These are phyloP conservation scores for Coemansia sp. DNA, from an alignment of 192 early-diverging fungal species.

Conservation along the genomic window DNA sequence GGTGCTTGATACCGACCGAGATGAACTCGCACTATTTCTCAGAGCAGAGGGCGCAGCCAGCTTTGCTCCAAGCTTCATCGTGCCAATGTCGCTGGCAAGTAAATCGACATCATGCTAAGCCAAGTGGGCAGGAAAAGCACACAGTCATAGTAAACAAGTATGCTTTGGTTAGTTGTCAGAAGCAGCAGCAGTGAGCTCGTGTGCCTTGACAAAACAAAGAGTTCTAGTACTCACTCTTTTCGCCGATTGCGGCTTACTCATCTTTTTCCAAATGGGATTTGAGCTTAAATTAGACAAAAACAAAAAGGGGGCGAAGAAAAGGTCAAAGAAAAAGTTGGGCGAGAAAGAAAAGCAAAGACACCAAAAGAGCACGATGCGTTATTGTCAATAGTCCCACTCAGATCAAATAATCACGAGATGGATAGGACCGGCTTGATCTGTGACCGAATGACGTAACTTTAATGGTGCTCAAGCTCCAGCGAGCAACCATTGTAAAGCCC, in stretches of 20 bases:
- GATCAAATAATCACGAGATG: not conserved
- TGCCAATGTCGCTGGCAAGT: conserved; percentile 32
- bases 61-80: conserved; percentile 28
- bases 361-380: no score
- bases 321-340: not conserved
- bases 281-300: not conserved
- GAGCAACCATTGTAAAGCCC: conserved; percentile 42
- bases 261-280: not conserved
- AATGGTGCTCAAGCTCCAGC: conserved; percentile 16
- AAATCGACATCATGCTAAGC: conserved; percentile 31
- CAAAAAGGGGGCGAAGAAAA: not conserved
- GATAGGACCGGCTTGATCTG: no score
- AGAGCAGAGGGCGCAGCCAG: not conserved
- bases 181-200: not conserved
- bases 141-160: not conserved
- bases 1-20: conserved; percentile 10
- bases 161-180: not conserved
- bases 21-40: not conserved
- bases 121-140: not conserved
- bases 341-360: no score
- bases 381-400: not conserved
- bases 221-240: conserved; percentile 1
- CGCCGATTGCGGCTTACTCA: conserved; percentile 3
- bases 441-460: no score
- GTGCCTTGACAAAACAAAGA: not conserved